Base-by-base conservation (phyloP, 805 yeast genomes). In the Diddensiella transvaalensis region DNA sequence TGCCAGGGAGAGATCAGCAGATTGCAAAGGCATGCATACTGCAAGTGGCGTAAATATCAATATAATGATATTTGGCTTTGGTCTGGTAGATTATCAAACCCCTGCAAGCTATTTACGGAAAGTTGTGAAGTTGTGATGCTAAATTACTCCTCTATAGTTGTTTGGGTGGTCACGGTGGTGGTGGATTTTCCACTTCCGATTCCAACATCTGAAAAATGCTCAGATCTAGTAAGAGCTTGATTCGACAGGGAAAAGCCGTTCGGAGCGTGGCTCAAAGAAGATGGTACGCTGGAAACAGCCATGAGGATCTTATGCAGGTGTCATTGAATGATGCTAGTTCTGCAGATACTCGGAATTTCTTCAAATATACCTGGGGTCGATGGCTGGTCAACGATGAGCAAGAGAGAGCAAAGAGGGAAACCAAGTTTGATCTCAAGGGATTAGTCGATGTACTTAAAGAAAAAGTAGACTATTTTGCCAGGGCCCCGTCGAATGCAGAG, bases 351-450 rank as follows among this genome's bases (percentile, higher is more conserved):
- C 44, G 45, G 48, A 52, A 51, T 38, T 87, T 93, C 61, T 91
- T 87, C 73, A 80, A 85, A 58, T 91, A 89, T 64, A 74, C 93
- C 2, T 91, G 98, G 95, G 99, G 99, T 42, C 78, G 96, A 4
- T 91, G 98, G 98, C 70, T 90, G 59, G 79, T 75, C 54, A 79
- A 91, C 62, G 96, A 93, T 63, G 76, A 74, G 48, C 67, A 66
- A 26, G 90, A 93, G 64, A 85, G 87, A 60, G 79, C 75, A 13
- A 80, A 79, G 57, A 80, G 99, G 67, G 78, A 77, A 48, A 91
- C 97, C 18, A 76, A 74, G 54, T 91, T 91, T 66, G 83, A 93
- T 2, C 74, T 93, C 44, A 82, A 81, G 61, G 98, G 96, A 3
- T 70, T 87, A 44, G 68, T 76, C 22, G 73, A 71, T 40, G 55